phyloP scores from a whole-genome alignment of 345 rosid genomes.

The Aquilaria sinensis region DNA sequence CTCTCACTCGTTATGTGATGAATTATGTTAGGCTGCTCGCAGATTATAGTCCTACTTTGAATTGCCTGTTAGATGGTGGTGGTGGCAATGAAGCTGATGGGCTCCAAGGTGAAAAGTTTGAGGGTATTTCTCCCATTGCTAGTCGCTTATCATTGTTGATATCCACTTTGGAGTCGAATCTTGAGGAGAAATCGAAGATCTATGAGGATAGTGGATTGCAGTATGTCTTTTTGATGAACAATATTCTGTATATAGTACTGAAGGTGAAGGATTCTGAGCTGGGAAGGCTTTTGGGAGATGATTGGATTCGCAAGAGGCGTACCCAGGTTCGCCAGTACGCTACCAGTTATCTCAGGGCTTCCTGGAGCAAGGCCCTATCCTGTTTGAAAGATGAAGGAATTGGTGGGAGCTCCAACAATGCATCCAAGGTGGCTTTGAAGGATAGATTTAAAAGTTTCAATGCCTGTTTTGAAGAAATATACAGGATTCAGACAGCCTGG shows the following conservation, averaged over 20 bases:
- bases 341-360: conserved; percentile 76
- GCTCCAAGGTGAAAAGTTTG: conserved; percentile 25
- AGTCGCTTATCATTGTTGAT: conserved; percentile 50
- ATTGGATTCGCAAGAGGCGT: conserved; percentile 77
- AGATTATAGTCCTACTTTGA: conserved; percentile 56
- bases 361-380: conserved; percentile 66
- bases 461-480: conserved; percentile 78
- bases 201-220: conserved; percentile 72
- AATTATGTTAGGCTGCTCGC: conserved; percentile 77
- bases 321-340: conserved; percentile 72
- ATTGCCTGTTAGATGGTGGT: conserved; percentile 42
- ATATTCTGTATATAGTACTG: conserved; percentile 72
- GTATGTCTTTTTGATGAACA: conserved; percentile 71
- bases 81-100: conserved; percentile 30
- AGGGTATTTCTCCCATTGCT: conserved; percentile 39
- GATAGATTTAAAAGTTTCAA: conserved; percentile 78
- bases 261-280: conserved; percentile 83
- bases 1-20: conserved; percentile 85
- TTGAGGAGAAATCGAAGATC: conserved; percentile 67
- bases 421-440: conserved; percentile 63
- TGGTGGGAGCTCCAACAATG: conserved; percentile 52
- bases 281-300: conserved; percentile 63
- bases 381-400: conserved; percentile 74
- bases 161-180: conserved; percentile 54
- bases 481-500: conserved; percentile 81